A percentile compares a stretch with the other conserved stretches of the same genome.
phyloP scores from a whole-genome alignment of 139 green algal genomes.

The Yamagishiella unicocca region DNA sequence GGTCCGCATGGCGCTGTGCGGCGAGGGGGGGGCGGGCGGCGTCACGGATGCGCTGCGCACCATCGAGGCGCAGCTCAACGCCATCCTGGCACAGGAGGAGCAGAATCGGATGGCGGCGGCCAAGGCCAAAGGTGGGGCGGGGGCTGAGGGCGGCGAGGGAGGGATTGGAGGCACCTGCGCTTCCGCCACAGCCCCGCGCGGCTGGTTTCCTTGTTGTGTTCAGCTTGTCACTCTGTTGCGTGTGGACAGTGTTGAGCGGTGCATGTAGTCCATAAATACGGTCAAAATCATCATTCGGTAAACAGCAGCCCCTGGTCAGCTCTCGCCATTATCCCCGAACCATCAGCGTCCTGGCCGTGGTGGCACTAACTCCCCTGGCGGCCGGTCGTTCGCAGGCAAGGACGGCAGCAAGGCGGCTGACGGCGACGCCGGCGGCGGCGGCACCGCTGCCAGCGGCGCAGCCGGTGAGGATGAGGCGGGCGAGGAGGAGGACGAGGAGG shows the following conservation, averaged over 20 bases:
- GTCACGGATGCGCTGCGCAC: slow-evolving; percentile 38
- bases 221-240: too few species aligned
- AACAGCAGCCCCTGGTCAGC: too few species aligned
- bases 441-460: not conserved
- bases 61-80: slow-evolving; percentile 50
- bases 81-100: slow-evolving; percentile 39
- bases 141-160: not conserved
- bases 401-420: not conserved
- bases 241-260: too few species aligned
- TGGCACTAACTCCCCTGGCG: too few species aligned
- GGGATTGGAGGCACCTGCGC: not conserved
- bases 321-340: too few species aligned
- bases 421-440: not conserved
- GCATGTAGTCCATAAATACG: too few species aligned
- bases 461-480: not conserved
- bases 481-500: not conserved
- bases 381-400: slow-evolving; percentile 13
- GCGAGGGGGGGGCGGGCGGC: slow-evolving; percentile 25
- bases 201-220: too few species aligned
- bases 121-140: not conserved
- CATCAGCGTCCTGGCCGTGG: too few species aligned
- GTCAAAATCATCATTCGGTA: too few species aligned
- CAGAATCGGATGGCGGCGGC: not conserved
- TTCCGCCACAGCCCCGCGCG: too few species aligned
- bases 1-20: slow-evolving; percentile 38